Evolutionary conservation across 108 stramenopile species (phyloP).

Genomic region (Skeletonema potamos): DNA sequence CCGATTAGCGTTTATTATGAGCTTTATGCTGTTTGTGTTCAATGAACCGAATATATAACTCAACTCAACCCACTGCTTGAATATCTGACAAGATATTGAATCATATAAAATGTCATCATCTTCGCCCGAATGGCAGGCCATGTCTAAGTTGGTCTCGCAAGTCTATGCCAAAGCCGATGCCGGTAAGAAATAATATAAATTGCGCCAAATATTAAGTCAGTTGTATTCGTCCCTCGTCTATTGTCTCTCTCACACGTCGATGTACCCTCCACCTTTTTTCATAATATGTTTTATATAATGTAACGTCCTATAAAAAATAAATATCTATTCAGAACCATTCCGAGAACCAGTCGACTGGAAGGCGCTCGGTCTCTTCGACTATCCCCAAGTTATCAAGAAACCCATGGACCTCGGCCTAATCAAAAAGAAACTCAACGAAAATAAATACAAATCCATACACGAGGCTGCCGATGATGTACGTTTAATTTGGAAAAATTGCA

Average conservation of each 20-base stretch:
- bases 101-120: background rate
- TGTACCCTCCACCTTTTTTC: background rate
- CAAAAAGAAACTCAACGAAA: conserved; percentile 71
- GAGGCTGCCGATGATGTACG: conserved; percentile 92
- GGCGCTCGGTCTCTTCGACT: conserved; percentile 88
- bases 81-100: background rate
- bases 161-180: conserved; percentile 73
- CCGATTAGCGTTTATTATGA: no score
- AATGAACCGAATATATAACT: no score
- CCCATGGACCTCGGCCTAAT: conserved; percentile 97
- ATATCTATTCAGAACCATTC: conserved; percentile 82
- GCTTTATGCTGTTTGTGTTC: no score
- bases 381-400: conserved; percentile 91
- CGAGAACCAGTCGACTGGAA: conserved; percentile 97
- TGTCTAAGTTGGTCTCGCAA: conserved; percentile 67
- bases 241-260: background rate
- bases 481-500: conserved; percentile 94
- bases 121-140: conserved; percentile 44
- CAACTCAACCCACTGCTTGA: background rate
- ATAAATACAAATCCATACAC: conserved; percentile 73
- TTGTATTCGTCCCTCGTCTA: no score
- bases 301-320: no score
- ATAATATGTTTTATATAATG: background rate
- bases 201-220: background rate
- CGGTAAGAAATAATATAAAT: conserved; percentile 46